Conservation (phyloP, 1,284 basidiomycete genomes). For the Heterobasidion annosum region DNA sequence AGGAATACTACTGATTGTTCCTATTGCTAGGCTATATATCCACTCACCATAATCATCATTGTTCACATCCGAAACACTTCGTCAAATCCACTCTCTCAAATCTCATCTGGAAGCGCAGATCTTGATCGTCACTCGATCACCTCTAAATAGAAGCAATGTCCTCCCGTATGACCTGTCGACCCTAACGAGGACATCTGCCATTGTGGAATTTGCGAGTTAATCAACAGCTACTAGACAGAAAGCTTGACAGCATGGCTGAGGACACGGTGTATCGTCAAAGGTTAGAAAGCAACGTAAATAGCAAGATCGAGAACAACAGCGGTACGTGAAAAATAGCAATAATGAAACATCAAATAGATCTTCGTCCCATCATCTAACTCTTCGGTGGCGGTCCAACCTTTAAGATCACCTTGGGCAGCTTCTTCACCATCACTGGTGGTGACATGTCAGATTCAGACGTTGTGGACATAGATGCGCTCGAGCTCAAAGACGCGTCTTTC, state of each 20-base stretch:
- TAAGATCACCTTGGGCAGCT: conserved; percentile 46
- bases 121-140: no score
- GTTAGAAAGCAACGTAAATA: no score
- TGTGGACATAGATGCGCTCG: conserved; percentile 1
- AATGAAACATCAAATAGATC: neutral
- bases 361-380: neutral
- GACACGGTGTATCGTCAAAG: no score
- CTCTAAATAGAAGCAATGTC: no score
- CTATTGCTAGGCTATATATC: neutral
- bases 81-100: no score
- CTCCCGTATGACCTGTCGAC: no score
- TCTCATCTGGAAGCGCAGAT: no score
- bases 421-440: conserved; percentile 24
- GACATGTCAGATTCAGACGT: conserved; percentile 3
- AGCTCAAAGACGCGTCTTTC: neutral
- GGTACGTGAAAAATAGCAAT: neutral
- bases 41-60: neutral
- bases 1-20: no score
- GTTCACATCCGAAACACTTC: neutral
- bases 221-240: no score
- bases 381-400: conserved; percentile 31
- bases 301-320: neutral
- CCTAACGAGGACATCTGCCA: no score
- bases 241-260: no score
- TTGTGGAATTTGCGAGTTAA: no score